A percentile compares a stretch with the other conserved stretches of the same genome.
Conservation (phyloP, 2,329 filamentous ascomycete genomes). For the Epichloe coenophiala region DNA sequence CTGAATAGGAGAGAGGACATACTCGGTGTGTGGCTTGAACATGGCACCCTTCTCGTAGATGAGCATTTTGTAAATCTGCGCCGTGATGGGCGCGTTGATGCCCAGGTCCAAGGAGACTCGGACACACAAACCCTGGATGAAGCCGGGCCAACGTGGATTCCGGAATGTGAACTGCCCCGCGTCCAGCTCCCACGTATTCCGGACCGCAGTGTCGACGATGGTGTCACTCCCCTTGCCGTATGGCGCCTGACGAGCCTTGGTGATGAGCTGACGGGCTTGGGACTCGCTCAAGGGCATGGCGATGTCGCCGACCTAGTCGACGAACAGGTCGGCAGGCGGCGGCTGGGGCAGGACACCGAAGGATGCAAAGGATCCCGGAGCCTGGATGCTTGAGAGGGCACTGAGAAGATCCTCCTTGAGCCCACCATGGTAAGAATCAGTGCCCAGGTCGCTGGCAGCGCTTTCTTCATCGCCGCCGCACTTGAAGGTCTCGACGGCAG, state of each 20-base stretch:
- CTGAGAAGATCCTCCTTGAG: constrained; percentile 5
- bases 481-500: background rate
- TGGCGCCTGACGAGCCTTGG: constrained; percentile 4
- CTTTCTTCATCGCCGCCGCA: background rate
- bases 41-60: constrained; percentile 36
- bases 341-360: background rate
- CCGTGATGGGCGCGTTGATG: constrained; percentile 15
- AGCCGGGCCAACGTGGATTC: constrained; percentile 19
- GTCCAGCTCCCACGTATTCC: constrained; percentile 31
- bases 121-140: constrained; percentile 12
- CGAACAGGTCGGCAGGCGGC: constrained; percentile 6
- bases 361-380: constrained; percentile 9
- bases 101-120: constrained; percentile 18
- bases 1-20: constrained; percentile 1
- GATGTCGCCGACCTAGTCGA: constrained; percentile 12
- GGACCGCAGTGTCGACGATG: constrained; percentile 24
- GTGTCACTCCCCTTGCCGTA: constrained; percentile 24
- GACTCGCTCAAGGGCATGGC: constrained; percentile 12
- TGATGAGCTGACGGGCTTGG: constrained; percentile 13
- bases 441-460: no score
- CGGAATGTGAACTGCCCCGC: constrained; percentile 22
- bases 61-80: constrained; percentile 32
- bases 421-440: background rate
- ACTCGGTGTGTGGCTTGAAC: constrained; percentile 33
- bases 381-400: constrained; percentile 5